These are phyloP conservation scores for Anisodus acutangulus DNA, from an alignment of 257 asterid species.

Conservation along the genomic window DNA sequence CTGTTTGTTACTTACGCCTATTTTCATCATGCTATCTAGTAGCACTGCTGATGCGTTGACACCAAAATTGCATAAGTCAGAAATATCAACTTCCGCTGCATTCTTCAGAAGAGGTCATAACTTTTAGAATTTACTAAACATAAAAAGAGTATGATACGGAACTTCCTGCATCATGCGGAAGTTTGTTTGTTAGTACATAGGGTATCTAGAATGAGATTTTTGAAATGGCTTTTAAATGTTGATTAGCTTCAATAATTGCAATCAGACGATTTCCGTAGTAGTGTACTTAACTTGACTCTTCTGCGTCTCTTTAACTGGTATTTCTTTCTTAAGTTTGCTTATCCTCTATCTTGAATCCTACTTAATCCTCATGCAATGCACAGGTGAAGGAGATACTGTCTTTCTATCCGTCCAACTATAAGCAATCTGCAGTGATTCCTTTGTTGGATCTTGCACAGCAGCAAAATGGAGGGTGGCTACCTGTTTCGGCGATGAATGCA, in stretches of 20 bases:
- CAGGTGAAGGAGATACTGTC: constrained; percentile 88
- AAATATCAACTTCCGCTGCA: background rate
- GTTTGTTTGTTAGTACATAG: background rate
- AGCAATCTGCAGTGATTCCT: constrained; percentile 95
- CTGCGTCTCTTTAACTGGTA: background rate
- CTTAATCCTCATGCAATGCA: constrained; percentile 28
- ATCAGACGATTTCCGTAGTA: background rate
- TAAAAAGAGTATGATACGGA: background rate
- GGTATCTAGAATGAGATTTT: background rate
- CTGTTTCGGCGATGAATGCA: constrained; percentile 97
- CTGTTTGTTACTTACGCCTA: background rate
- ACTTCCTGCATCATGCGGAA: constrained; percentile 5
- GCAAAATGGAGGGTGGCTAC: constrained; percentile 98
- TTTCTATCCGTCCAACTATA: constrained; percentile 91
- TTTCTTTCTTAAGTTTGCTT: background rate
- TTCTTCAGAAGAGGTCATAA: constrained; percentile 9
- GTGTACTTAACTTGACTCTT: background rate
- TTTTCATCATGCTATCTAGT: background rate
- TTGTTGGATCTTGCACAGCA: constrained; percentile 98
- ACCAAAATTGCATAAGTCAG: background rate
- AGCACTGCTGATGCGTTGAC: background rate
- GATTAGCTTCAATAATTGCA: no score
- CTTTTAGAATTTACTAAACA: background rate
- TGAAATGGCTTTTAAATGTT: background rate
- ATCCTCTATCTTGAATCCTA: background rate